These are phyloP conservation scores for Vitis vinifera DNA, from an alignment of 164 flowering plant genomes.

Conservation along the genomic window DNA sequence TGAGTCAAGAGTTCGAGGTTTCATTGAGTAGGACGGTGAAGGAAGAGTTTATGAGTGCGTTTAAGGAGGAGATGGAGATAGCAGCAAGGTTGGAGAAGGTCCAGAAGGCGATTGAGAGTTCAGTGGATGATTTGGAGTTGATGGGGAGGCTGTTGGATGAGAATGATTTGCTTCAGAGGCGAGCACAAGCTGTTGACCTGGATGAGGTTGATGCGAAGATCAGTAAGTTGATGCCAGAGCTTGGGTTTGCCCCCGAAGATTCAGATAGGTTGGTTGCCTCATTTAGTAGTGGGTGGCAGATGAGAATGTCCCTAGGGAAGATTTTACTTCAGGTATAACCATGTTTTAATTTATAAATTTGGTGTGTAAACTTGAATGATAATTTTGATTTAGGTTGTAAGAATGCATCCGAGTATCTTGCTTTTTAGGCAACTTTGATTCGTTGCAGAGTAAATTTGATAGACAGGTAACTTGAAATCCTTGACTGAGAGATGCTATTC, in stretches of 20 bases:
- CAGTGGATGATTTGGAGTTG: constrained; percentile 80
- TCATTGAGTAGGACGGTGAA: constrained; percentile 73
- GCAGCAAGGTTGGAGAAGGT: constrained; percentile 77
- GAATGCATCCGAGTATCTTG: no score
- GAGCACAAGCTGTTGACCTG: constrained; percentile 81
- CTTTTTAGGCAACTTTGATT: no score
- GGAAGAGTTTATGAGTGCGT: constrained; percentile 91
- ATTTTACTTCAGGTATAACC: constrained; percentile 83
- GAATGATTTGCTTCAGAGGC: constrained; percentile 85
- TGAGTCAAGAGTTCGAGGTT: constrained; percentile 97
- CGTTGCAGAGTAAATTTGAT: no score
- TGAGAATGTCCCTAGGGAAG: constrained; percentile 99
- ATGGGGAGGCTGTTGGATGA: constrained; percentile 99
- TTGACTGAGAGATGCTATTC: no score
- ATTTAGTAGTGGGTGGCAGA: constrained; percentile 98
- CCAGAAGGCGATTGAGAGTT: constrained; percentile 80
- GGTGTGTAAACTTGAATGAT: neutral
- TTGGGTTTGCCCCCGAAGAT: constrained; percentile 86
- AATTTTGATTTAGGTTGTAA: neutral
- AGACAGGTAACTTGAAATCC: no score
- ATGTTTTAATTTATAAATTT: neutral
- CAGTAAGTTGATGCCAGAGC: constrained; percentile 91
- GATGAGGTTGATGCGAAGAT: constrained; percentile 81
- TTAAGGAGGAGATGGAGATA: constrained; percentile 90
- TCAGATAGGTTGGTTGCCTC: constrained; percentile 88